Percentiles rank a stretch among this genome's conserved stretches.
Conservation (phyloP, 2,329 filamentous ascomycete genomes). For the Aspergillus sp. region DNA sequence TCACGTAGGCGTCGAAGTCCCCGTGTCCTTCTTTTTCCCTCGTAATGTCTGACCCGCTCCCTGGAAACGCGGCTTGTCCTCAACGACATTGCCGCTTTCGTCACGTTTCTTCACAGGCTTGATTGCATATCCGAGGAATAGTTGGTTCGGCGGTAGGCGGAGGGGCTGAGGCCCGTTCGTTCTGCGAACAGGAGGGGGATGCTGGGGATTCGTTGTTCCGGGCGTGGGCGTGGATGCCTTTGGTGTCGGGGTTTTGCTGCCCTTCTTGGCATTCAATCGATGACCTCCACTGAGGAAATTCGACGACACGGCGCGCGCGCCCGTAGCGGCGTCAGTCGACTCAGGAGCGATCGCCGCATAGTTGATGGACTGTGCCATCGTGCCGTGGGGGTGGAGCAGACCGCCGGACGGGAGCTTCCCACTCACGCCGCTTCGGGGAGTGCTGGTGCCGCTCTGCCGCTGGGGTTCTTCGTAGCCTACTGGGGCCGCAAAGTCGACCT, state of each 20-base stretch:
- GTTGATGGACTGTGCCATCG: conserved; percentile 98
- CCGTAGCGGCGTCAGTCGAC: conserved; percentile 61
- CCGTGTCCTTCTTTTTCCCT: conserved; percentile 65
- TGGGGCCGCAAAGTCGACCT: conserved; percentile 91
- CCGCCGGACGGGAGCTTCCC: conserved; percentile 66
- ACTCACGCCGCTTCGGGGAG: conserved; percentile 66
- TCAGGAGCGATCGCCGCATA: conserved; percentile 85
- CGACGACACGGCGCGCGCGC: conserved; percentile 63
- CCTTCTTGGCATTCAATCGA: conserved; percentile 78
- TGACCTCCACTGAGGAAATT: conserved; percentile 81
- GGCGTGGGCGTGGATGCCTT: conserved; percentile 71
- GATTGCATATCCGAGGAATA: conserved; percentile 95
- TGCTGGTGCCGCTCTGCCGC: conserved; percentile 76
- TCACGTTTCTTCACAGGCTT: conserved; percentile 80
- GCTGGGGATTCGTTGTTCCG: conserved; percentile 48
- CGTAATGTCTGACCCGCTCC: conserved; percentile 80
- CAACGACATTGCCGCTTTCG: conserved; percentile 58
- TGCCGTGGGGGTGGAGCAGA: conserved; percentile 76
- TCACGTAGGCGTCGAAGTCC: conserved; percentile 37
- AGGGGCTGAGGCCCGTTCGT: conserved; percentile 83
- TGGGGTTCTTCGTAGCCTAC: conserved; percentile 91
- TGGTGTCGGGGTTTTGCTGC: conserved; percentile 69
- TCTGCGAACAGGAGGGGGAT: conserved; percentile 46
- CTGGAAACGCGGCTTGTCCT: conserved; percentile 72
- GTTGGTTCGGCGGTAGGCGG: conserved; percentile 77